Conservation (phyloP, 495 filamentous ascomycete genomes). For the Margaritispora aquatica region DNA sequence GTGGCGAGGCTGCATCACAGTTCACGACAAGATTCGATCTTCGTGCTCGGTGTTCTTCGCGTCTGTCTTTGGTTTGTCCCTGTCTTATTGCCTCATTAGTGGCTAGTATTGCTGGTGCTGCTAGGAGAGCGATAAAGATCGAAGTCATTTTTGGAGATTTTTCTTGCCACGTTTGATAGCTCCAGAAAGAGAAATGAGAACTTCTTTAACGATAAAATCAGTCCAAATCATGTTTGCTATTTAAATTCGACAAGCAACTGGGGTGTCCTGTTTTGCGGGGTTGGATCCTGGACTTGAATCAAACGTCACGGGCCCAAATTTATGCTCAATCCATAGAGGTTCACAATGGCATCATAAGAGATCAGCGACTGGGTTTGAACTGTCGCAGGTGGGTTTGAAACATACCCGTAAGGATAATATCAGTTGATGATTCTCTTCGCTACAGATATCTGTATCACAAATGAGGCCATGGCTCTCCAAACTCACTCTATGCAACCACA, state of each 20-base stretch:
- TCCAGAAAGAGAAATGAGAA: neutral
- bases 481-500: neutral
- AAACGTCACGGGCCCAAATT: constrained; percentile 12
- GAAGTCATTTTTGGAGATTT: constrained; percentile 18
- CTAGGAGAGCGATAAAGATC: constrained; percentile 29
- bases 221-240: constrained; percentile 5
- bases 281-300: neutral
- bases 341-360: constrained; percentile 12
- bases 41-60: constrained; percentile 37
- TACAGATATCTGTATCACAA: constrained; percentile 4
- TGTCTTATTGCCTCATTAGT: constrained; percentile 40
- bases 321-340: constrained; percentile 12
- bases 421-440: constrained; percentile 16
- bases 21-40: constrained; percentile 37
- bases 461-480: constrained; percentile 4
- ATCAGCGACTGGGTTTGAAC: constrained; percentile 7
- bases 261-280: neutral
- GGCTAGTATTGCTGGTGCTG: constrained; percentile 35
- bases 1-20: constrained; percentile 28
- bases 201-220: neutral
- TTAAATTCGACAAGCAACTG: constrained; percentile 20
- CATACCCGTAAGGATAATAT: constrained; percentile 1
- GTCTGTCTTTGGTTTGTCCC: constrained; percentile 36
- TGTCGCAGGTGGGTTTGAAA: neutral
- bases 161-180: neutral